phyloP scores from a whole-genome alignment of 345 rosid genomes.

The Nasturtium officinale region DNA sequence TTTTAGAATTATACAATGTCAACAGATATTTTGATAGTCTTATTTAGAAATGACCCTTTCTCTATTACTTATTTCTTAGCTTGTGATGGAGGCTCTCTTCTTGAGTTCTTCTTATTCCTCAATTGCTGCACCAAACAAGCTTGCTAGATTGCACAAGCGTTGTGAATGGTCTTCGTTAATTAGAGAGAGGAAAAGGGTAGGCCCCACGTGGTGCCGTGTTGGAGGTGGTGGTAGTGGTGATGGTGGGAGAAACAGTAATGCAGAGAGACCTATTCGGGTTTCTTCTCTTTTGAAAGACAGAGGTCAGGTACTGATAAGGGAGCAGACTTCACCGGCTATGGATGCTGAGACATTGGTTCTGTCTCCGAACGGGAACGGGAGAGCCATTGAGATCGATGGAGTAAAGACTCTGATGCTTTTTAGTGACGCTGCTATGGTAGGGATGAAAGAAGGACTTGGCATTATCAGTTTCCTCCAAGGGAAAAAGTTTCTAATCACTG shows the following conservation, averaged over 20 bases:
- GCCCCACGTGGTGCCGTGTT: constrained; percentile 57
- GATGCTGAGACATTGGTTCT: constrained; percentile 62
- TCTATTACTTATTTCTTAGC: constrained; percentile 42
- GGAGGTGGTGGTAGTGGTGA: constrained; percentile 48
- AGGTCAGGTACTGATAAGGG: constrained; percentile 46
- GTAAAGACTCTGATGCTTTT: constrained; percentile 63
- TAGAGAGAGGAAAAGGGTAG: constrained; percentile 41
- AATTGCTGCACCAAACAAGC: constrained; percentile 42
- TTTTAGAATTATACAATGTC: constrained; percentile 30
- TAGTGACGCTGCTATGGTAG: constrained; percentile 50
- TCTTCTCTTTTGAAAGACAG: constrained; percentile 60
- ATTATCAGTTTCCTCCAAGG: constrained; percentile 80
- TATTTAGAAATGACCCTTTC: constrained; percentile 41
- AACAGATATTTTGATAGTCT: constrained; percentile 35
- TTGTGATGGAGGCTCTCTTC: constrained; percentile 75
- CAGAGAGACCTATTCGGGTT: constrained; percentile 42
- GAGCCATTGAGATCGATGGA: constrained; percentile 48
- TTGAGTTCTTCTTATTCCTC: constrained; percentile 52
- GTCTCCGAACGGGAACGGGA: constrained; percentile 59
- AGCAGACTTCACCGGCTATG: constrained; percentile 49
- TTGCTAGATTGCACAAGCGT: constrained; percentile 28
- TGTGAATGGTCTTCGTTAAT: constrained; percentile 34
- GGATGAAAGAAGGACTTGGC: constrained; percentile 79
- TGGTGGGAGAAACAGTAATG: constrained; percentile 38
- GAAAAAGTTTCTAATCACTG: constrained; percentile 73